Percentiles rank a stretch among this genome's conserved stretches.
phyloP scores from a whole-genome alignment of 441 rosid species.

The Populus hybrid region DNA sequence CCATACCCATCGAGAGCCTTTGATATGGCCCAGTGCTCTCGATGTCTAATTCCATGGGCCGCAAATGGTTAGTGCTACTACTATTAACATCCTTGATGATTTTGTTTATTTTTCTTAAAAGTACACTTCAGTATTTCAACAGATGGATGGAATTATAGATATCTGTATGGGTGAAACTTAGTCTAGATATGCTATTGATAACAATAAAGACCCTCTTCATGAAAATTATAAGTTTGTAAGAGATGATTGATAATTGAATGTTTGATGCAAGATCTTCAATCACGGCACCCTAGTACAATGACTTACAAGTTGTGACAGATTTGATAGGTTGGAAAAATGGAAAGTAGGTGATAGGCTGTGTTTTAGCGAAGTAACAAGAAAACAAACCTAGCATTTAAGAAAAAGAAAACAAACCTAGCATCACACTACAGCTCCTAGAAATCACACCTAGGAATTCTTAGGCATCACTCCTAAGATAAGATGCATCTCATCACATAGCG shows the following conservation, averaged over 20 bases:
- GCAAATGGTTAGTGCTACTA: conserved; percentile 50
- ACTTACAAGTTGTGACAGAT: background rate
- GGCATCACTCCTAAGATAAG: background rate
- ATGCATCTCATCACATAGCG: background rate
- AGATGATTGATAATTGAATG: background rate
- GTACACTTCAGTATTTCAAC: background rate
- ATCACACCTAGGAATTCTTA: background rate
- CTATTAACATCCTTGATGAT: background rate
- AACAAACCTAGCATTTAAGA: background rate
- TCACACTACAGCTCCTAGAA: background rate
- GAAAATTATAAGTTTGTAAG: background rate
- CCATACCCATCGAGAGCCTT: conserved; percentile 59
- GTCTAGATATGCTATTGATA: background rate
- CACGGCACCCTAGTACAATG: background rate
- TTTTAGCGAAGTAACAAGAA: background rate
- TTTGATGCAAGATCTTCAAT: background rate
- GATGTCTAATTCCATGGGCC: conserved; percentile 90
- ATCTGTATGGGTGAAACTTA: background rate
- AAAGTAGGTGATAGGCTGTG: background rate
- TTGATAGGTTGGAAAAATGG: background rate
- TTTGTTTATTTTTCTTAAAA: background rate
- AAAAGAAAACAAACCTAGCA: background rate
- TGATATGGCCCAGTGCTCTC: conserved; percentile 61
- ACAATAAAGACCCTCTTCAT: background rate
- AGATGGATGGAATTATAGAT: background rate